A percentile compares a stretch with the other conserved stretches of the same genome.
These are phyloP conservation scores for Actinomucor elegans DNA, from an alignment of 371 early-diverging fungal species.

Conservation along the genomic window DNA sequence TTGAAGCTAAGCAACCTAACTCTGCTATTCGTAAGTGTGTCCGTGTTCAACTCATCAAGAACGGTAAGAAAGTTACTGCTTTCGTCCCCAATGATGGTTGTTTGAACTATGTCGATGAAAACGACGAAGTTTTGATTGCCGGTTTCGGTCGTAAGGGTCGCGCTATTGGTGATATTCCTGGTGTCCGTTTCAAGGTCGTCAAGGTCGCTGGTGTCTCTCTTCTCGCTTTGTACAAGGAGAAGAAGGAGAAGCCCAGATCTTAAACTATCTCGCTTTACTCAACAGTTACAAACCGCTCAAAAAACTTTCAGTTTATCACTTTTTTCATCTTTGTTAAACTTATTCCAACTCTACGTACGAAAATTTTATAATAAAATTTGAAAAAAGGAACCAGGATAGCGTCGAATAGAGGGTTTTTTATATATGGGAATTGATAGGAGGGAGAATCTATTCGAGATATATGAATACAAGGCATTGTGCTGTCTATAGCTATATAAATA, in stretches of 20 bases:
- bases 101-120: conserved; percentile 97
- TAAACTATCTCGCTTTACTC: conserved; percentile 49
- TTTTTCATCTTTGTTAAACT: too few species aligned
- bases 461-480: too few species aligned
- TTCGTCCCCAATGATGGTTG: conserved; percentile 99
- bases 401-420: too few species aligned
- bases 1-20: conserved; percentile 99
- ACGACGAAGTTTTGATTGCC: conserved; percentile 96
- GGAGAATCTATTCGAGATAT: too few species aligned
- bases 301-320: too few species aligned
- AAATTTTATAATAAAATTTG: too few species aligned
- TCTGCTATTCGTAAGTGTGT: conserved; percentile 99
- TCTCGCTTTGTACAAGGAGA: conserved; percentile 99
- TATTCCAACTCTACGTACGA: too few species aligned
- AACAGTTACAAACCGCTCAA: too few species aligned
- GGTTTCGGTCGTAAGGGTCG: conserved; percentile 94
- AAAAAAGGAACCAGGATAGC: too few species aligned
- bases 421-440: too few species aligned
- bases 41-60: conserved; percentile 99
- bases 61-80: conserved; percentile 99
- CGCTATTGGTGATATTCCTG: conserved; percentile 99
- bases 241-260: conserved; percentile 99
- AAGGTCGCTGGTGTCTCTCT: conserved; percentile 99
- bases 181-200: conserved; percentile 99
- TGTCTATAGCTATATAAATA: too few species aligned